A percentile compares a stretch with the other conserved stretches of the same genome.
These are phyloP conservation scores for Suillus occidentalis DNA, from an alignment of 768 basidiomycete species.

Conservation along the genomic window DNA sequence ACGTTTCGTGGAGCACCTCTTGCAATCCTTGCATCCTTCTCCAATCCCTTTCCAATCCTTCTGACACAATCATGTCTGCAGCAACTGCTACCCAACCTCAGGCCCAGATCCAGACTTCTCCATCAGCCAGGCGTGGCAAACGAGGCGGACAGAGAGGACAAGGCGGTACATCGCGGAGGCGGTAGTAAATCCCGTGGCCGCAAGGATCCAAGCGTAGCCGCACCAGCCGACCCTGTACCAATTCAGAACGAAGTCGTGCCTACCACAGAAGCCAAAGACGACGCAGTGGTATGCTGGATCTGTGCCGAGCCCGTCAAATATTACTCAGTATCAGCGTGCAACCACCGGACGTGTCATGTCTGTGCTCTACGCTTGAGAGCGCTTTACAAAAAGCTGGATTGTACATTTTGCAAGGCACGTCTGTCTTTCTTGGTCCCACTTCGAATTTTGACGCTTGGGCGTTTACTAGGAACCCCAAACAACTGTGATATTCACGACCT, in stretches of 20 bases:
- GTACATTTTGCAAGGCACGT: slow-evolving; percentile 93
- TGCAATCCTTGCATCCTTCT: background rate
- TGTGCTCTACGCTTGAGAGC: slow-evolving; percentile 87
- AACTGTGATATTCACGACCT: slow-evolving; percentile 72
- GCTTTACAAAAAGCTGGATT: slow-evolving; percentile 90
- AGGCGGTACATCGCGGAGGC: slow-evolving; percentile 21
- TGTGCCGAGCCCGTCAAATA: slow-evolving; percentile 94
- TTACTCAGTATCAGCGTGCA: slow-evolving; percentile 85
- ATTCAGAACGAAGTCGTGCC: slow-evolving; percentile 7
- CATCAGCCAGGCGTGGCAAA: slow-evolving; percentile 5
- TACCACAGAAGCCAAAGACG: slow-evolving; percentile 23
- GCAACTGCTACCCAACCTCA: slow-evolving; percentile 19
- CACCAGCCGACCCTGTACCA: background rate
- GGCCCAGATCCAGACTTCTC: background rate
- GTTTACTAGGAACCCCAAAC: slow-evolving; percentile 63
- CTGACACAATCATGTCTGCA: slow-evolving; percentile 18
- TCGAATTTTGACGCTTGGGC: background rate
- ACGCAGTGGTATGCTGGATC: slow-evolving; percentile 75
- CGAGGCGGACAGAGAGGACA: slow-evolving; percentile 15
- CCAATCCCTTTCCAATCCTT: background rate
- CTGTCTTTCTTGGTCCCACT: background rate
- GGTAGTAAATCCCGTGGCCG: slow-evolving; percentile 11
- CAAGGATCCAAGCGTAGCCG: background rate
- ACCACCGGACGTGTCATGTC: slow-evolving; percentile 93
- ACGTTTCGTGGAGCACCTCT: background rate